A percentile compares a stretch with the other conserved stretches of the same genome.
phyloP scores from a whole-genome alignment of 2,329 filamentous ascomycete species.

The Teratosphaeriaceae sp. region DNA sequence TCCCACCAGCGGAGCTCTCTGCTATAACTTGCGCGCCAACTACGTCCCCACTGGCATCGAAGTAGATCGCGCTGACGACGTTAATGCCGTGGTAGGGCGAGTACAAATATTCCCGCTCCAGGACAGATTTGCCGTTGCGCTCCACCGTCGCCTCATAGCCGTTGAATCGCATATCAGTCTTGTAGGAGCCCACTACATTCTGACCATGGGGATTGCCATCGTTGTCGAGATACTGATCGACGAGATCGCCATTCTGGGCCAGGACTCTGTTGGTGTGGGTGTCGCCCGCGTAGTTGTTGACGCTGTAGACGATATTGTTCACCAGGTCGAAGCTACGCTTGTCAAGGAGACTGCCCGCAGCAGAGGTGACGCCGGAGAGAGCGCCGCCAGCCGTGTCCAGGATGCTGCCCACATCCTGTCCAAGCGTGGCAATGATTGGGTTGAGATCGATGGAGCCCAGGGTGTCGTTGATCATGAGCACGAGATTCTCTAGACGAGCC shows the following conservation, averaged over 20 bases:
- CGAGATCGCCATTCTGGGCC: conserved; percentile 58
- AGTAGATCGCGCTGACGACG: conserved; percentile 17
- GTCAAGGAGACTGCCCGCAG: conserved; percentile 11
- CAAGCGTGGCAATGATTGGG: conserved; percentile 51
- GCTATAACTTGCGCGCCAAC: conserved; percentile 20
- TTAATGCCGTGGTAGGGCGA: conserved; percentile 19
- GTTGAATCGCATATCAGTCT: conserved; percentile 54
- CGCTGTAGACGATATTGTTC: conserved; percentile 54
- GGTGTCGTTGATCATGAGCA: conserved; percentile 55
- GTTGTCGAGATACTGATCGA: conserved; percentile 49
- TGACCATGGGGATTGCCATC: conserved; percentile 39
- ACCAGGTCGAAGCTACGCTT: conserved; percentile 42
- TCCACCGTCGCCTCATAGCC: conserved; percentile 23
- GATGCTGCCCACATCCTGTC: conserved; percentile 22
- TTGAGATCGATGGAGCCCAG: conserved; percentile 55
- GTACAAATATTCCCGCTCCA: conserved; percentile 19
- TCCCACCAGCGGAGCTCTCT: conserved; percentile 9
- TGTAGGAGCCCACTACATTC: conserved; percentile 52
- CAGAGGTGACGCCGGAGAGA: conserved; percentile 2
- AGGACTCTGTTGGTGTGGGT: conserved; percentile 47
- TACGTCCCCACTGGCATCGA: conserved; percentile 14
- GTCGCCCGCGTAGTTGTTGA: conserved; percentile 50
- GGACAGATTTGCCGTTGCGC: conserved; percentile 15
- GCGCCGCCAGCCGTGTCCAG: conserved; percentile 12
- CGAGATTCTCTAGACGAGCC: conserved; percentile 49